Evolutionary conservation across 2,329 filamentous ascomycete species (phyloP).

Genomic region (Pseudocercospora cruenta): DNA sequence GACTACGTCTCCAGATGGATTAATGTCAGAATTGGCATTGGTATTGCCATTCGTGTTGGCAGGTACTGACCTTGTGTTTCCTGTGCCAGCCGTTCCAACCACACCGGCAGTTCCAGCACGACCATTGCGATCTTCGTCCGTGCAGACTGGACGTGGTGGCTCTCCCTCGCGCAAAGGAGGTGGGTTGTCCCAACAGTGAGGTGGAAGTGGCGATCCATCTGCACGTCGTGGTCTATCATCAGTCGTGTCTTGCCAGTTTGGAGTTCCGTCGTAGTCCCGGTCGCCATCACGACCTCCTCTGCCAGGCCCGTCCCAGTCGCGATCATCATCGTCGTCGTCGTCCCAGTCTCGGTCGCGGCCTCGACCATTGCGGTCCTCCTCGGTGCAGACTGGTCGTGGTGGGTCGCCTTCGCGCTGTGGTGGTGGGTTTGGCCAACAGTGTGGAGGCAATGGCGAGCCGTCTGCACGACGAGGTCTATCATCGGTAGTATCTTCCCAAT

Average conservation of each 20-base stretch:
- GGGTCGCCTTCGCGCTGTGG: not conserved
- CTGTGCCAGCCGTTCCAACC: not conserved
- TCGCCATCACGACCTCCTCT: not conserved
- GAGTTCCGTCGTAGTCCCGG: not conserved
- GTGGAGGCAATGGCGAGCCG: not conserved
- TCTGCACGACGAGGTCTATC: not conserved
- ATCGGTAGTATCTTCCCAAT: not conserved
- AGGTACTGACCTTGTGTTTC: not conserved
- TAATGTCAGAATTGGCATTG: not conserved
- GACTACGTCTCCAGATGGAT: not conserved
- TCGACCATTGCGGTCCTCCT: not conserved
- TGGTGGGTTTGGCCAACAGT: not conserved
- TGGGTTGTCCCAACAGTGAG: constrained; percentile 1
- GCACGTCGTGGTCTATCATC: not conserved
- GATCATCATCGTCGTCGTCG: not conserved
- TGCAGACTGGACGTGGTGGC: not conserved
- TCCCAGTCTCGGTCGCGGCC: not conserved
- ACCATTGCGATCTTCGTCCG: not conserved
- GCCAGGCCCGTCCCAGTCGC: not conserved
- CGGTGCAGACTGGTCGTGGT: not conserved
- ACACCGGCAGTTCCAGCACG: not conserved
- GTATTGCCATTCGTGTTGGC: not conserved
- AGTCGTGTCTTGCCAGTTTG: constrained; percentile 3
- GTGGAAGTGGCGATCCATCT: not conserved
- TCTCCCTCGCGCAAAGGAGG: not conserved